phyloP scores from a whole-genome alignment of 192 early-diverging fungal genomes.

The Backusella australiensis region DNA sequence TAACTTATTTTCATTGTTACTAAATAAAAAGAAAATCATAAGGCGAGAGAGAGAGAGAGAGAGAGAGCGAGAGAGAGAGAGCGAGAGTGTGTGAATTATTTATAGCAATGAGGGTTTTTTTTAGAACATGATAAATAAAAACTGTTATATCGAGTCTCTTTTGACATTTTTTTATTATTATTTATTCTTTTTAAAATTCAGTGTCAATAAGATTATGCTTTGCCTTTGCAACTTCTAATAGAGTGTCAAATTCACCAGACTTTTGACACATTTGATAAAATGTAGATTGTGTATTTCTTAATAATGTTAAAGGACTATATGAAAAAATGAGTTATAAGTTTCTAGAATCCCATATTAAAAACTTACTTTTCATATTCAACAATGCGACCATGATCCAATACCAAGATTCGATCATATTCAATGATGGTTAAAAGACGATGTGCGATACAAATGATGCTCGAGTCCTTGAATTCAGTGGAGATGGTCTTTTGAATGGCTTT shows the following conservation, averaged over 20 bases:
- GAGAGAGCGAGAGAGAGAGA: too few relatives aligned
- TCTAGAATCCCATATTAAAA: not conserved
- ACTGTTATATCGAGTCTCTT: not conserved
- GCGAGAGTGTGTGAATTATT: too few relatives aligned
- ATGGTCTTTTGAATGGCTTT: slow-evolving; percentile 59
- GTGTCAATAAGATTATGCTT: slow-evolving; percentile 20
- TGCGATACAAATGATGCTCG: slow-evolving; percentile 61
- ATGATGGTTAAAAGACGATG: slow-evolving; percentile 56
- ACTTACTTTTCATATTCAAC: slow-evolving; percentile 72
- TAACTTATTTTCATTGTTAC: too few relatives aligned
- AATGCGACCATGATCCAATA: slow-evolving; percentile 74
- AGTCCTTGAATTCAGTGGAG: slow-evolving; percentile 47
- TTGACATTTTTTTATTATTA: not conserved
- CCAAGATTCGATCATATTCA: slow-evolving; percentile 76
- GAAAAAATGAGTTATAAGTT: not conserved
- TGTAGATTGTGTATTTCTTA: slow-evolving; percentile 56
- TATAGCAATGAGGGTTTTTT: too few relatives aligned
- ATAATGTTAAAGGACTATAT: slow-evolving; percentile 61
- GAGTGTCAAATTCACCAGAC: slow-evolving; percentile 75
- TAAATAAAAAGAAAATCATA: too few relatives aligned
- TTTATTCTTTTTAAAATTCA: not conserved
- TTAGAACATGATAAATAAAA: too few relatives aligned
- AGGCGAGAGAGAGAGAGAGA: too few relatives aligned
- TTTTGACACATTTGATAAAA: slow-evolving; percentile 80
- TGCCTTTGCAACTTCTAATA: slow-evolving; percentile 57